phyloP scores from a whole-genome alignment of 345 rosid species.

The Draba incana region DNA sequence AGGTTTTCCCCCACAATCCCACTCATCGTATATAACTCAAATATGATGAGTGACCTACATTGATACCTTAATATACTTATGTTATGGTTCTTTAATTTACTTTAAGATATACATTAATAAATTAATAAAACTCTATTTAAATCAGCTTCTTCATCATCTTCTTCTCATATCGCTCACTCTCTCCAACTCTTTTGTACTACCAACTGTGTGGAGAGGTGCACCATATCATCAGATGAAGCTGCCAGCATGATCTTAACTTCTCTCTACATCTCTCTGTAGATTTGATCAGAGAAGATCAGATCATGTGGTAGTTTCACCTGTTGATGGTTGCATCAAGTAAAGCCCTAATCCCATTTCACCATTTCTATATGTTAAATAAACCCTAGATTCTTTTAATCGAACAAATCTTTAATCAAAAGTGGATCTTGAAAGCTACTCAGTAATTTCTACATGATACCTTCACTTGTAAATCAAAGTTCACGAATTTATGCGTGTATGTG shows the following conservation, averaged over 20 bases:
- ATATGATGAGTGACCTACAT: conserved; percentile 20
- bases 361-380: not conserved
- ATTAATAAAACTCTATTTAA: conserved; percentile 25
- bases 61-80: conserved; percentile 16
- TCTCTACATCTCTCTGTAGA: conserved; percentile 5
- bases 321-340: conserved; percentile 49
- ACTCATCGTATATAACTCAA: conserved; percentile 19
- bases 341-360: conserved; percentile 19
- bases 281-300: conserved; percentile 55
- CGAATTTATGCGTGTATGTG: not conserved
- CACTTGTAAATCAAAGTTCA: conserved; percentile 25
- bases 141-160: not conserved
- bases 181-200: conserved; percentile 22
- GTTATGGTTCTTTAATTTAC: not conserved
- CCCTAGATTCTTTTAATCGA: not conserved
- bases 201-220: conserved; percentile 21
- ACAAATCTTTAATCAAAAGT: conserved; percentile 7
- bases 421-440: conserved; percentile 15
- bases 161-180: conserved; percentile 22
- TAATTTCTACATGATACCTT: conserved; percentile 1
- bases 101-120: not conserved
- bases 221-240: conserved; percentile 40
- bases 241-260: conserved; percentile 43
- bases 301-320: conserved; percentile 89
- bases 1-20: not conserved